A percentile compares a stretch with the other conserved stretches of the same genome.
These are phyloP conservation scores for Rhizophora apiculata DNA, from an alignment of 345 rosid species.

Conservation along the genomic window DNA sequence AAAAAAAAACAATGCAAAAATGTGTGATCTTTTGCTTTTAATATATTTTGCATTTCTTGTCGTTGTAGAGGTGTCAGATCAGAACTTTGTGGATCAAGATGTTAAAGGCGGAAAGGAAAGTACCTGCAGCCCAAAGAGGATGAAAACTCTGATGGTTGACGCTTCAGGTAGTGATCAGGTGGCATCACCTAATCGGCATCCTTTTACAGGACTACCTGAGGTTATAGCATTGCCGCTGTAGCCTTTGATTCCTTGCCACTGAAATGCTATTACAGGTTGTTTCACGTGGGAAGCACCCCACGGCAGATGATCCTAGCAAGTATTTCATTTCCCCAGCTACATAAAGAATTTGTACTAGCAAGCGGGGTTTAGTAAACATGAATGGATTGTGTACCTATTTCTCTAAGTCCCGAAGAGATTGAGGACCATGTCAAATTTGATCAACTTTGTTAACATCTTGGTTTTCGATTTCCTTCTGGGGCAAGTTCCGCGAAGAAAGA, in stretches of 20 bases:
- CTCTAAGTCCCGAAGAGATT: background rate
- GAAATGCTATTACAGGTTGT: conserved; percentile 17
- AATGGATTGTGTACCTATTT: background rate
- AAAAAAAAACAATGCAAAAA: background rate
- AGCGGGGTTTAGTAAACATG: background rate
- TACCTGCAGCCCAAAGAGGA: conserved; percentile 37
- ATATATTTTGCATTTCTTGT: conserved; percentile 6
- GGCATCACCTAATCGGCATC: background rate
- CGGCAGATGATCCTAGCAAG: background rate
- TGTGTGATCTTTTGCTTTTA: background rate
- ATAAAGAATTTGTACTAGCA: background rate
- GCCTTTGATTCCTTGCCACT: background rate
- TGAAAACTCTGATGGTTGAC: conserved; percentile 22
- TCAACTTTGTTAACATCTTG: background rate
- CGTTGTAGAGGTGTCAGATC: conserved; percentile 73
- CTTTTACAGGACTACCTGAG: background rate
- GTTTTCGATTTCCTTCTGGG: too few species aligned
- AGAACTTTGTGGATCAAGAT: conserved; percentile 74
- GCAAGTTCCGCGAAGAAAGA: background rate
- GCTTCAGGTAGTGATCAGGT: conserved; percentile 44
- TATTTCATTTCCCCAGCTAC: conserved; percentile 9
- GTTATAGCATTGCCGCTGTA: background rate
- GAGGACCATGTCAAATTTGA: background rate
- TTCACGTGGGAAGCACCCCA: conserved; percentile 16
- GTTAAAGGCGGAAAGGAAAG: conserved; percentile 29